A percentile compares a stretch with the other conserved stretches of the same genome.
phyloP scores from a whole-genome alignment of 176 grass and related monocot genomes.

The Secale cereale region DNA sequence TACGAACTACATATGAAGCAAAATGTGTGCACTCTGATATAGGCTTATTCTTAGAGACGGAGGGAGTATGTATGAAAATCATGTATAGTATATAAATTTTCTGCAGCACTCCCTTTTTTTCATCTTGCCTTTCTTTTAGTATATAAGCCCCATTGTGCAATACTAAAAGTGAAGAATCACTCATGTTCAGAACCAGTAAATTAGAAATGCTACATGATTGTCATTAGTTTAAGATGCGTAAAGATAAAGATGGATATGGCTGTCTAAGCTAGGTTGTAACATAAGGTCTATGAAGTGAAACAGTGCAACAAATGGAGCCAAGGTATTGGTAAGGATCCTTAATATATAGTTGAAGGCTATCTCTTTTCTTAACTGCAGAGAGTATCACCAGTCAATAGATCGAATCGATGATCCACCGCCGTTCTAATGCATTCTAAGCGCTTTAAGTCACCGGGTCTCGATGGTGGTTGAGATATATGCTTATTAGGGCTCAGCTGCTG shows the following conservation, averaged over 20 bases:
- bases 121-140: not conserved
- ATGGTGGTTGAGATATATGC: constrained; percentile 9
- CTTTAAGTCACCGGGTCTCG: not conserved
- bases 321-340: not conserved
- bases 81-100: too few species aligned
- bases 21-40: too few species aligned
- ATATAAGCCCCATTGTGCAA: not conserved
- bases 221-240: not conserved
- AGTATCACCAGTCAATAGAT: not conserved
- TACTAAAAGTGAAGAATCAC: constrained; percentile 9
- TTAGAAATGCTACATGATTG: constrained; percentile 1
- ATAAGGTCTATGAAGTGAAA: not conserved
- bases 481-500: not conserved
- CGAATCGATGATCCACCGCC: not conserved
- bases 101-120: too few species aligned
- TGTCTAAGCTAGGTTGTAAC: constrained; percentile 7
- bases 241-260: not conserved
- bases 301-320: not conserved
- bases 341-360: too few species aligned
- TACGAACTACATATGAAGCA: too few species aligned
- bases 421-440: not conserved
- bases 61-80: too few species aligned
- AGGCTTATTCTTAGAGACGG: too few species aligned
- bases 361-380: too few species aligned
- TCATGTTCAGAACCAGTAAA: constrained; percentile 3